Conservation (phyloP, 306 rosid genomes). For the Gillenia trifoliata region DNA sequence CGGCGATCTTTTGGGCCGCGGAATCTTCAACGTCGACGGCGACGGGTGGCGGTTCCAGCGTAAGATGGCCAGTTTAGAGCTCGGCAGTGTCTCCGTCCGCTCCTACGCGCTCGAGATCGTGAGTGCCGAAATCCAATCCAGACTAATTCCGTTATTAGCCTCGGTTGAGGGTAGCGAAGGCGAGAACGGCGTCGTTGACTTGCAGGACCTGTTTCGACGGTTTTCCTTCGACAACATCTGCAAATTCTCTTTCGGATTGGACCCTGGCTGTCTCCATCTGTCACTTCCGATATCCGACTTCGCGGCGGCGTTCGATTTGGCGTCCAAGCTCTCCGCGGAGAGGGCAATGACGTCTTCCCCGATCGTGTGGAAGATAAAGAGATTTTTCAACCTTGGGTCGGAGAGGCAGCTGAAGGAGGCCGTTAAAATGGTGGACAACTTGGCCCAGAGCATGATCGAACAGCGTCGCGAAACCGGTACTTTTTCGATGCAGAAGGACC, state of each 20-base stretch:
- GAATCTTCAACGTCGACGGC: conserved; percentile 88
- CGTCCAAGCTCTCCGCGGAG: conserved; percentile 62
- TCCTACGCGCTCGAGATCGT: conserved; percentile 53
- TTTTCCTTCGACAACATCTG: conserved; percentile 80
- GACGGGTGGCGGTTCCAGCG: conserved; percentile 67
- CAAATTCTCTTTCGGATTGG: conserved; percentile 68
- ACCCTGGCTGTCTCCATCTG: conserved; percentile 59
- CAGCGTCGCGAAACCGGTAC: conserved; percentile 35
- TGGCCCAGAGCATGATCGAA: conserved; percentile 39
- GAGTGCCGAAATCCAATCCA: conserved; percentile 32
- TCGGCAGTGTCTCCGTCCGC: conserved; percentile 61
- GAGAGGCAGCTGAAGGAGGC: conserved; percentile 59
- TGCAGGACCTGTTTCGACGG: conserved; percentile 66
- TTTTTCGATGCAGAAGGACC: conserved; percentile 29
- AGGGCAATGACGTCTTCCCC: conserved; percentile 61
- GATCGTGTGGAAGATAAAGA: conserved; percentile 53
- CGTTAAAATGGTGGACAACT: conserved; percentile 28
- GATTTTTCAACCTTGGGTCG: conserved; percentile 48
- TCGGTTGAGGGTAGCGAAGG: background rate
- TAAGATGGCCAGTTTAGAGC: conserved; percentile 73
- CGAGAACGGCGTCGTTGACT: conserved; percentile 21
- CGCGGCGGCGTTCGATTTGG: conserved; percentile 50
- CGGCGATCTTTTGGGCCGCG: conserved; percentile 77
- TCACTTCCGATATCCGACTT: conserved; percentile 44
- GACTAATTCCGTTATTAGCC: conserved; percentile 42